These are phyloP conservation scores for Cicer pinnatifidum DNA, from an alignment of 306 rosid genomes.

Conservation along the genomic window DNA sequence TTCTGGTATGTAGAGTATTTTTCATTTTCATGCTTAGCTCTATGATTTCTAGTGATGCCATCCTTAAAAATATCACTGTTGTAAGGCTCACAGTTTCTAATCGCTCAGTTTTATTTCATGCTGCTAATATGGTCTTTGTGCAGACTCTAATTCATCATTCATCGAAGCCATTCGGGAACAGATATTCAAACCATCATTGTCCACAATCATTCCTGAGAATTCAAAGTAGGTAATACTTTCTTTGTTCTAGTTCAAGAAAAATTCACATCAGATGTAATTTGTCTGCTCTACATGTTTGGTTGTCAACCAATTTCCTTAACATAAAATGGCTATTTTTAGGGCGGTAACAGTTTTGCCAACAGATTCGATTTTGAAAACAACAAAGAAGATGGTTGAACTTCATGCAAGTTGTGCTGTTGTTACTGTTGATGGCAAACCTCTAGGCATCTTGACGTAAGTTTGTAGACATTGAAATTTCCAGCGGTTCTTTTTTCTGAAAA, in stretches of 20 bases:
- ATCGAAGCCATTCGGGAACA: slow-evolving; percentile 86
- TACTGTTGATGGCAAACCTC: slow-evolving; percentile 75
- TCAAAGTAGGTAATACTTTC: slow-evolving; percentile 95
- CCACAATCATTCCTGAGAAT: slow-evolving; percentile 86
- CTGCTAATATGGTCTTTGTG: slow-evolving; percentile 43
- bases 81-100: slow-evolving; percentile 13
- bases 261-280: neutral
- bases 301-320: slow-evolving; percentile 45
- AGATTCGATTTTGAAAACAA: slow-evolving; percentile 70
- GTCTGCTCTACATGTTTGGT: slow-evolving; percentile 41
- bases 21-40: slow-evolving; percentile 25
- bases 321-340: slow-evolving; percentile 59
- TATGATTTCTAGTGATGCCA: slow-evolving; percentile 22
- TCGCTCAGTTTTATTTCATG: slow-evolving; percentile 33
- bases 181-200: slow-evolving; percentile 91
- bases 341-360: slow-evolving; percentile 73
- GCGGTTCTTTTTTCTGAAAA: slow-evolving; percentile 14
- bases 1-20: slow-evolving; percentile 66
- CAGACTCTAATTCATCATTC: slow-evolving; percentile 85
- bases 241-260: slow-evolving; percentile 45
- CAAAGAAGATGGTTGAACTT: slow-evolving; percentile 94
- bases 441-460: slow-evolving; percentile 92
- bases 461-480: slow-evolving; percentile 16
- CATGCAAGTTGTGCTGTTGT: slow-evolving; percentile 82
- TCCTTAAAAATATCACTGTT: neutral